Evolutionary conservation across 345 rosid genomes (phyloP), one percentile per base, ranked within the genome.

Genomic region (Boechera stricta): DNA sequence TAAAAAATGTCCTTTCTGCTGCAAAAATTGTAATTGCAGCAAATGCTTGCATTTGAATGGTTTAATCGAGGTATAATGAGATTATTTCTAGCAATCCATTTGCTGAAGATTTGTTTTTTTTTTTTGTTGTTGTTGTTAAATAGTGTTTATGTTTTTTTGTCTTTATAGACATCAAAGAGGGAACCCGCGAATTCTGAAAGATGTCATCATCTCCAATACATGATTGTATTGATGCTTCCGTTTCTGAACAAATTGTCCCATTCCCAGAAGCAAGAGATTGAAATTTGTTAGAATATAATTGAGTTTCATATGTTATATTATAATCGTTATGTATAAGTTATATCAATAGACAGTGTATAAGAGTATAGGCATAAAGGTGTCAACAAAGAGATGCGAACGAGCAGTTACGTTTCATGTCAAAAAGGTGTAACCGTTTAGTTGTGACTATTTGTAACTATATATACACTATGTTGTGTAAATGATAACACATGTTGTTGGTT

Each of bases 11-110:
- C 98, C 98, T 59, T 87, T 77, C 49, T 94, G 98, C 72, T 72
- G 88, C 10, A 82, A 78, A 63, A 90, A 86, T 53, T 94, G 98
- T 89, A 94, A 92, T 75, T 94, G 98, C 84, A 83, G 84, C 59
- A 74, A 72, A 39, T 94, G 98, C 79, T 82, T 94, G 82, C 95
- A 89, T 78, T 77, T 85, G 38, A 79, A 76, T 71, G 86, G 88
- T 54, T 75, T 86, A 67, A 82, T 92, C 29, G 57, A 87, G 97
- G 98, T 92, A 52, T 71, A 45, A 66, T 71, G 45, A 68, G 29
- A 26, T 53, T 12, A 2, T 28, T 26, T 38, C 26, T 67, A 41
- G 16, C 16, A 16, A 16, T 16, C 16, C 16, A 16, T 16, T 16
- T 16, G 16, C 16, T 16, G 16, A 16, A 16, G 16, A 16, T 16